Base-by-base conservation (phyloP, 2,329 filamentous ascomycete species). In the Fusarium sp. region DNA sequence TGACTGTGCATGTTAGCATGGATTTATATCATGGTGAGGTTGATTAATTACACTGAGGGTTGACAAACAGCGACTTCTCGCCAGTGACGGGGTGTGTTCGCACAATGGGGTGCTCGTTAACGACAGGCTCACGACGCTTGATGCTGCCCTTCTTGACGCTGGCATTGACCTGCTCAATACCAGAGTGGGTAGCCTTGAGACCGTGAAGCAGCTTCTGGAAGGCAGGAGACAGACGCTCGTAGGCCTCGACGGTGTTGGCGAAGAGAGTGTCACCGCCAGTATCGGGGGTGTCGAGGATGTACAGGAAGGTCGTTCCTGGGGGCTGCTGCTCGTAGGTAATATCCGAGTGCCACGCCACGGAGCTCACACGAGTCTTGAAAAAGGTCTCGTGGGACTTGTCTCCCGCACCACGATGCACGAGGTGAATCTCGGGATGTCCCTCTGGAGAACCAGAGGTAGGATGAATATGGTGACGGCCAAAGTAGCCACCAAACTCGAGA, bases 281-380 rank as follows among this genome's bases (percentile, higher is more conserved):
- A 43, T 90, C 87, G 1, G 95, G 95, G 52, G 90, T 92, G 80
- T 98, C 95, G n/a, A 98, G 88, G 59, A 95, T 87, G 80, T 97
- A 97, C 38, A 98, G 84, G 83, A 98, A 97, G 0, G 95, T 97
- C 0, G 95, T 98, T 33, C 95, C 94, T 0, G 95, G 95, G 2
- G 95, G 95, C 84, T 98, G 95, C 75, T 90, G 86, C 85, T 98
- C 95, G 80, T 97, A 98, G 0, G 93, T 94, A 2, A 97, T 92
- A 76, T 98, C 95, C 0, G 92, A 94, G 84, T 98, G 95, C 95
- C 95, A 98, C 9, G 94, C 94, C 2, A 97, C 91, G 1, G 92
- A 94, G 83, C 92, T 96, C 4, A 93, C 95, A 25, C 93, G 89
- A 56, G 90, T 89, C 67, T 81, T 77, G 74, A 95, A 91, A 82